A percentile compares a stretch with the other conserved stretches of the same genome.
Conservation (phyloP, 2,329 filamentous ascomycete genomes). For the Fusarium sublunatum region DNA sequence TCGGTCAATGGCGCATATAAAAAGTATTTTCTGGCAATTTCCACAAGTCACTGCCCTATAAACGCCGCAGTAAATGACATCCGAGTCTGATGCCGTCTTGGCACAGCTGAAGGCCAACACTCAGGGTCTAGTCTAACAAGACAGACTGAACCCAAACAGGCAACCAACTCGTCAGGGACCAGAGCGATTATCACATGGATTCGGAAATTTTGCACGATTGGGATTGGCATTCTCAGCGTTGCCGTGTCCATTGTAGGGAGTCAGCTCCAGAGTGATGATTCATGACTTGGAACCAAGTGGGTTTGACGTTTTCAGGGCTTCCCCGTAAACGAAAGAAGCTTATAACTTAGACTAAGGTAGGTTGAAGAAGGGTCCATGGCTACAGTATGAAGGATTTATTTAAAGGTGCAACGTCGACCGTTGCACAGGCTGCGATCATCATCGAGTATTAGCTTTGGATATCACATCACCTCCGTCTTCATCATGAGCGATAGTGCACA, state of each 20-base stretch:
- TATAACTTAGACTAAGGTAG: constrained; percentile 1
- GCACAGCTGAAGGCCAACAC: neutral
- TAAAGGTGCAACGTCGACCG: constrained; percentile 10
- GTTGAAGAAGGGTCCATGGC: constrained; percentile 5
- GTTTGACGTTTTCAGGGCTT: constrained; percentile 1
- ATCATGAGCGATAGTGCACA: constrained; percentile 30
- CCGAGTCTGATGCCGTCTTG: neutral
- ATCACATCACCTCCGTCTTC: neutral
- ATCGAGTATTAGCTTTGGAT: constrained; percentile 30
- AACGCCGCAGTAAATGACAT: neutral
- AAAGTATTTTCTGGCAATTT: neutral
- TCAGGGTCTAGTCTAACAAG: neutral
- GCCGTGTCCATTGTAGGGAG: constrained; percentile 3
- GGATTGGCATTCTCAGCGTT: constrained; percentile 1
- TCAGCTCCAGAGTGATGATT: constrained; percentile 35
- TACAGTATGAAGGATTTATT: neutral
- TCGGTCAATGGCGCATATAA: neutral
- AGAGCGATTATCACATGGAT: constrained; percentile 13
- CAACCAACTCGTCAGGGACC: constrained; percentile 31
- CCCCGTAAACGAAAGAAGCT: constrained; percentile 21
- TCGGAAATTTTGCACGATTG: neutral
- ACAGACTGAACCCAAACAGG: constrained; percentile 13
- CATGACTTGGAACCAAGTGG: constrained; percentile 24
- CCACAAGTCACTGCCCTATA: neutral
- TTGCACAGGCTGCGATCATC: constrained; percentile 1